Base-by-base conservation (phyloP, 2,329 filamentous ascomycete species). In the Penicillium crustosum region DNA sequence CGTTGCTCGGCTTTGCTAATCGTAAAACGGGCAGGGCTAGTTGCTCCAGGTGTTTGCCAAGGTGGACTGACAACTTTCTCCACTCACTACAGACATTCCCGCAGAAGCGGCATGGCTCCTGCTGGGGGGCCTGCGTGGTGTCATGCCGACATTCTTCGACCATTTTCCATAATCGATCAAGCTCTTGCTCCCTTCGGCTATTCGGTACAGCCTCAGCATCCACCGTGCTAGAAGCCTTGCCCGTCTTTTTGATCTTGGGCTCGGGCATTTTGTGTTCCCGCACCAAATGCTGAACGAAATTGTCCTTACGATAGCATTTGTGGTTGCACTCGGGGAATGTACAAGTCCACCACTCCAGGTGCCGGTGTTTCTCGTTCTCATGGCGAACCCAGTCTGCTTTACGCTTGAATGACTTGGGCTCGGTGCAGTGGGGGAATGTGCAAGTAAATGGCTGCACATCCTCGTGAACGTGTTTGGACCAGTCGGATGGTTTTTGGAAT, bases 371-470 rank as follows among this genome's bases (percentile, higher is more conserved):
- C 75, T 97, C 93, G 66, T 93, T 96, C 72, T 96, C 93, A 68
- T 97, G 93, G 31, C 93, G 85, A 23, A 96, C 91, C 93, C 93
- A 97, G 71, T 97, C 93, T 15, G 93, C 93, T 75, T 96, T 97
- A 48, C 92, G 86, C 76, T 96, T 96, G 80, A 96, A 97, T 36
- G 91, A 92, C 75, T 95, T 96, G 19, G 90, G 87, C 48, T 96
- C 91, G 9, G 84, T 83, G 70, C 93, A 96, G 50, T 86, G 82
- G 2, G 89, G 86, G 78, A 93, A 96, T 0, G 92, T 96, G 75
- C 93, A 97, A 3, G 91, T 95, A 66, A 96, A 96, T 0, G 93
- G 93, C 70, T 94, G 90, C 1, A 96, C 86, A 71, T 97, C 93
- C 75, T 96, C 93, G 66, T 96, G 91, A 0, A 97, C 90, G 69